Base-by-base conservation (phyloP, 768 basidiomycete species). In the Auricularia heimuer region DNA sequence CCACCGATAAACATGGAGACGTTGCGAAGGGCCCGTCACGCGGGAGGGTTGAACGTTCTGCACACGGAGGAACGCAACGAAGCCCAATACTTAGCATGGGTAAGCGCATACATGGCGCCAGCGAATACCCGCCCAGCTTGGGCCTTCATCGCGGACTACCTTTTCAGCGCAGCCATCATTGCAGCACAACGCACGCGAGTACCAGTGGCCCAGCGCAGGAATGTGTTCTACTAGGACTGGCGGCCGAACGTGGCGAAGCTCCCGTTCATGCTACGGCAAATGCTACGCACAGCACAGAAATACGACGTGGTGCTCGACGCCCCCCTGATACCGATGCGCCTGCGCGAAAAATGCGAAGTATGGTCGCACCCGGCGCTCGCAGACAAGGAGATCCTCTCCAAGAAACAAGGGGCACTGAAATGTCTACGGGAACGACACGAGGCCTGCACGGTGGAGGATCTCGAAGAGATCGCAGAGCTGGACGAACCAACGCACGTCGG, bases 61-160 rank as follows among this genome's bases (percentile, higher is more conserved):
- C 36, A 58, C 35, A 16, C 29, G 56, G 65, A 69, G 34, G 35
- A n/a, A 21, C 12, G 56, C 34, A 47, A 69, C 7, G 71, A 68
- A 63, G 45, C 33, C 65, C 29, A 18, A 35, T 33, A 61, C 62
- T 3, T 24, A 61, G 4, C 62, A 54, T 63, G 68, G 68, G 18
- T 65, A 64, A 44, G 68, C 66, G 36, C 29, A 1, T 76, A 73
- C 66, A 68, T 74, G 0, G 51, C 65, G 2, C 37, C 69, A 6
- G 66, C 64, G 1, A 21, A 54, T 0, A 35, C 68, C 0, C 35
- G 72, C 4, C 72, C 76, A 8, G 18, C 63, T 8, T 77, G 77
- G 77, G 70, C 74, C 0, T 14, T 36, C 0, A 44, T 77, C 0
- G 73, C 73, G n/a, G 73, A 77, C 63, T 67, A 11, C 16, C 12